Conservation (phyloP, 2,329 filamentous ascomycete species). For the Colletotrichum sp. region DNA sequence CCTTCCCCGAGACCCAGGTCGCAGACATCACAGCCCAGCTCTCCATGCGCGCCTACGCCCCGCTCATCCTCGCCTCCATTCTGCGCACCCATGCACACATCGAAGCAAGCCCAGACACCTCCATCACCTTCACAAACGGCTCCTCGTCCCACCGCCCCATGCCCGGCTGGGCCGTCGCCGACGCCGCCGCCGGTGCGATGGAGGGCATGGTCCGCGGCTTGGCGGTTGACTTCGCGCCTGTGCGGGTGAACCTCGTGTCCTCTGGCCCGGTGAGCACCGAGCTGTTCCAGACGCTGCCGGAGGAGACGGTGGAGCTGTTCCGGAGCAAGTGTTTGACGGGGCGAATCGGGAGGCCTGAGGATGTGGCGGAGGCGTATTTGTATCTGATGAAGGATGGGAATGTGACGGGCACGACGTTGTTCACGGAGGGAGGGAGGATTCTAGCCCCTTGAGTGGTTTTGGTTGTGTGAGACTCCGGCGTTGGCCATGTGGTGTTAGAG, state of each 20-base stretch:
- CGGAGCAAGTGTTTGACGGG: background rate
- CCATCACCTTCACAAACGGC: constrained; percentile 6
- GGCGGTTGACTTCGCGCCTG: background rate
- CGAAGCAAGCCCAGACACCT: background rate
- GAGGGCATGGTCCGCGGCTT: background rate
- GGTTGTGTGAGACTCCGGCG: background rate
- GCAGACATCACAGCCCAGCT: background rate
- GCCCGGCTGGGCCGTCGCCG: background rate
- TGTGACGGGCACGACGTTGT: constrained; percentile 36
- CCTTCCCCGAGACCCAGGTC: background rate
- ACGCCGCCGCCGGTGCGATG: background rate
- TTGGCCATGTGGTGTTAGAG: too few relatives aligned
- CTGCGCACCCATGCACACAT: background rate
- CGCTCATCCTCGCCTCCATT: background rate
- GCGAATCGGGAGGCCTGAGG: constrained; percentile 29
- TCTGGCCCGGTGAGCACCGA: background rate
- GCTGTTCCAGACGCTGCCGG: background rate
- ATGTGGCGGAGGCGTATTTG: constrained; percentile 48
- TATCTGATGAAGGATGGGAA: constrained; percentile 48
- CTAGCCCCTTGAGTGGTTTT: background rate
- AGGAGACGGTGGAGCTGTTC: background rate
- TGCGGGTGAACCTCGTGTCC: constrained; percentile 2
- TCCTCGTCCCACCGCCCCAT: background rate
- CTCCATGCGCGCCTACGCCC: background rate
- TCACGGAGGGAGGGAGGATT: constrained; percentile 25